Conservation (phyloP, 78 protist genomes). For the Speleostelium caveatum region DNA sequence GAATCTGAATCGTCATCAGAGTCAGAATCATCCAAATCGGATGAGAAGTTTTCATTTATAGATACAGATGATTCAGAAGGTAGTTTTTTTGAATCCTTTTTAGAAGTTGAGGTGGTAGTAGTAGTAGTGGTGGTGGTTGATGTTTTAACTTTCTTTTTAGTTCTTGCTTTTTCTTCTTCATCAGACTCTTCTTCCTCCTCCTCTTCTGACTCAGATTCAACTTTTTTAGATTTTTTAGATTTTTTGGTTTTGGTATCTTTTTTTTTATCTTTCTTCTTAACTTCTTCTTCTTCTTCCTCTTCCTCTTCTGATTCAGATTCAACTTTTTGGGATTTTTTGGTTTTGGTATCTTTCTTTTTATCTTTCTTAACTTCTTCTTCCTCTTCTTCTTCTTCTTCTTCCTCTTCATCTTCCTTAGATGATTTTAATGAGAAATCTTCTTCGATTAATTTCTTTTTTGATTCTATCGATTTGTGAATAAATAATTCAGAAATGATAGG, state of each 20-base stretch:
- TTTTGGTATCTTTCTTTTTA: background rate
- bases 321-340: background rate
- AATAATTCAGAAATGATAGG: slow-evolving; percentile 60
- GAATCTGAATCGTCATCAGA: background rate
- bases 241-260: background rate
- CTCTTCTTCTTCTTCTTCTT: slow-evolving; percentile 54
- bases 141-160: background rate
- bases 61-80: background rate
- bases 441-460: slow-evolving; percentile 13
- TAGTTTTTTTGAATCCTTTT: background rate
- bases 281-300: too few species aligned
- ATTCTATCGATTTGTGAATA: slow-evolving; percentile 37
- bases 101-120: background rate
- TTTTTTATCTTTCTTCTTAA: too few species aligned
- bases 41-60: background rate
- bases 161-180: slow-evolving; percentile 44
- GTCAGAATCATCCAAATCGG: slow-evolving; percentile 43
- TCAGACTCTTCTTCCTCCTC: slow-evolving; percentile 32
- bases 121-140: slow-evolving; percentile 22
- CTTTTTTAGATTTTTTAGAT: too few species aligned
- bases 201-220: too few species aligned
- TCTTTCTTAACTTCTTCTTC: slow-evolving; percentile 20
- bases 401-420: background rate
- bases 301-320: too few species aligned
- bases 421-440: slow-evolving; percentile 9